Evolutionary conservation across 768 basidiomycete genomes (phyloP).

Genomic region (Rhodotorula graminis): DNA sequence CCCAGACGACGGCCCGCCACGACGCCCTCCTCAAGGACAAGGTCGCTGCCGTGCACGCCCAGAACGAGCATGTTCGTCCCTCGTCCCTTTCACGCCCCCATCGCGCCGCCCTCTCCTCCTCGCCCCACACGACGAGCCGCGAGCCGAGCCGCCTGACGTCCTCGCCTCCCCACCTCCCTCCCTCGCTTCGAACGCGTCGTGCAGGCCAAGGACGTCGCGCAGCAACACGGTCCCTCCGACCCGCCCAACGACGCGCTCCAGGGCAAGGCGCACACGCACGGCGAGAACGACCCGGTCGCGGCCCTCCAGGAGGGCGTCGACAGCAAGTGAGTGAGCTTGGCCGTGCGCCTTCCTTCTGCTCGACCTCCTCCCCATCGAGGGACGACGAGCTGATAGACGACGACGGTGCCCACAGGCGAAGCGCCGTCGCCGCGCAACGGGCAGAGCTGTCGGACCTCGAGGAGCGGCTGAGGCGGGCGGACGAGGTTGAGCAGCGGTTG

Average conservation of each 20-base stretch:
- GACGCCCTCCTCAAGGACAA: background rate
- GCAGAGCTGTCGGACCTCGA: conserved; percentile 6
- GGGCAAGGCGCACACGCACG: background rate
- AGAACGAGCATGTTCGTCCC: conserved; percentile 8
- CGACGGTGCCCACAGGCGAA: too few species aligned
- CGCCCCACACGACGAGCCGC: background rate
- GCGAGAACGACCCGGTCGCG: too few species aligned
- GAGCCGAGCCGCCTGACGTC: background rate
- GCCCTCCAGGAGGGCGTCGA: background rate
- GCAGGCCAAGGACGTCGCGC: conserved; percentile 9
- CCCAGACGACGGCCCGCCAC: background rate
- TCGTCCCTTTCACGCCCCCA: too few species aligned
- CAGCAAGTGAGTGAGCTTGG: conserved; percentile 5
- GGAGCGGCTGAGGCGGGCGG: background rate
- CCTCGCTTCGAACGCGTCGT: too few species aligned
- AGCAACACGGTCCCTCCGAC: background rate
- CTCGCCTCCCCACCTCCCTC: too few species aligned
- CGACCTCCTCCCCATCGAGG: too few species aligned
- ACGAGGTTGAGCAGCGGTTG: conserved; percentile 3
- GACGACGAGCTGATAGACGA: background rate
- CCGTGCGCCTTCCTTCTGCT: background rate
- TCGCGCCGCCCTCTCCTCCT: background rate
- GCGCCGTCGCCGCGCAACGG: conserved; percentile 4
- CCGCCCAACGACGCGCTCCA: background rate
- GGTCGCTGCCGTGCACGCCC: background rate